Evolutionary conservation across 1,284 basidiomycete genomes (phyloP), one percentile per base, ranked within the genome.

Genomic region (Rhodotorula mucilaginosa): DNA sequence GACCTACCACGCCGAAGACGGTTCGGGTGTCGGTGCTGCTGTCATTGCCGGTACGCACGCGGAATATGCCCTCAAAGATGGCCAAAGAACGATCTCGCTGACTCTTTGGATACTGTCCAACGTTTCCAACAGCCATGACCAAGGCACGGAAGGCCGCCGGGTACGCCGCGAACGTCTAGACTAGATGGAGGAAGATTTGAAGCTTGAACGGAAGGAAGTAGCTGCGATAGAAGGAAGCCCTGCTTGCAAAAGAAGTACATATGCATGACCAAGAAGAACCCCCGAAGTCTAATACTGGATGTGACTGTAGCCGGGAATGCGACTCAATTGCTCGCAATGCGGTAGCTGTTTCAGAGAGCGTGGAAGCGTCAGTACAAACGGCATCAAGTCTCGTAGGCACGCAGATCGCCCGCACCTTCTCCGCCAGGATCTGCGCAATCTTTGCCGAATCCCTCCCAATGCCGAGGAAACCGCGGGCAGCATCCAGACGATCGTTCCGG

Each of bases 11-110:
- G 94, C 94, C 23, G 94, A 97, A 81, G 94, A 97, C 79, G 94
- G 94, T 65, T 93, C 90, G 73, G 94, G 94, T 77, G 93, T 97
- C 54, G 94, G 94, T n/a, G 92, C 90, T 76, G 93, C 93, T 5
- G 94, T 97, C 80, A 96, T 97, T 76, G 94, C 93, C 49, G 91
- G 91, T 90, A 72, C 76, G 88, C 83, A 7, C 52, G 21, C 12
- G 15, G 7, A 8, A 44, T 10, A 10, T 44, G 12, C 39, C 10
- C 39, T 44, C 12, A 10, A 44, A 44, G 39, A 26, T 26, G 2
- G 39, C 39, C 39, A 44, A 44, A 44, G 10, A 44, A 44, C 8
- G 39, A 44, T 44, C 10, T 44, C 39, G 47, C 34, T 34, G 19
- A 29, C 31, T 21, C 26, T 26, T 26, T 56, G 18, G 34, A 8